Base-by-base conservation (phyloP, 1,139 yeast species). In the Yamadazyma songkhlaensis region DNA sequence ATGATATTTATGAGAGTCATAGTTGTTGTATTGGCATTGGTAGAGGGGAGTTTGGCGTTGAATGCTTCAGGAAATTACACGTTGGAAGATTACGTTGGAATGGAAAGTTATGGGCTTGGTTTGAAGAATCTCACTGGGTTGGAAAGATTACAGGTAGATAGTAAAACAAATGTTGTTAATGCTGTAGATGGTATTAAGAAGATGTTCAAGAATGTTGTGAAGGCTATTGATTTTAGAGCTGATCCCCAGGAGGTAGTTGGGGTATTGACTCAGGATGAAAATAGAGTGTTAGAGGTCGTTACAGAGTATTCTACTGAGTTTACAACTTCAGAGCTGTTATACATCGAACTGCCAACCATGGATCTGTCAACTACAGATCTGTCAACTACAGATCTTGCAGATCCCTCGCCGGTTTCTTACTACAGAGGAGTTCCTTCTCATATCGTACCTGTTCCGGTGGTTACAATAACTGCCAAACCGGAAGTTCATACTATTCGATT, bases 391-490 rank as follows among this genome's bases (percentile, higher is more conserved):
- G n/a, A n/a, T n/a, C n/a, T n/a, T n/a, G n/a, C n/a, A n/a, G n/a
- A n/a, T n/a, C n/a, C n/a, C n/a, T n/a, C n/a, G n/a, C n/a, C 27
- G 3, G 17, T 24, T 10, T 9, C 29, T 3, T 27, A 11, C 21
- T 37, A 37, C 14, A 22, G 37, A 17, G 35, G 32, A 4, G 34
- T 25, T 22, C 35, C 40, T 11, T 25, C 41, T 11, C 31, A 29
- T 6, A 25, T 38, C 2, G 9, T 40, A 28, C 12, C 31, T 6
- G 32, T 40, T 10, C 43, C 43, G 1, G 38, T 40, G 6, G 27
- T 40, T 2, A 40, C 43, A n/a, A 21, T 40, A 4, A 40, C 43
- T 6, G 36, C 29, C 7, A 36, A 34, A 13, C 41, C 43, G 8
- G 31, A 34, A 8, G 15, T 26, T 10, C 22, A 39, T 10, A 32